Conservation (phyloP, 2,329 filamentous ascomycete genomes). For the Fusarium kyushuense region DNA sequence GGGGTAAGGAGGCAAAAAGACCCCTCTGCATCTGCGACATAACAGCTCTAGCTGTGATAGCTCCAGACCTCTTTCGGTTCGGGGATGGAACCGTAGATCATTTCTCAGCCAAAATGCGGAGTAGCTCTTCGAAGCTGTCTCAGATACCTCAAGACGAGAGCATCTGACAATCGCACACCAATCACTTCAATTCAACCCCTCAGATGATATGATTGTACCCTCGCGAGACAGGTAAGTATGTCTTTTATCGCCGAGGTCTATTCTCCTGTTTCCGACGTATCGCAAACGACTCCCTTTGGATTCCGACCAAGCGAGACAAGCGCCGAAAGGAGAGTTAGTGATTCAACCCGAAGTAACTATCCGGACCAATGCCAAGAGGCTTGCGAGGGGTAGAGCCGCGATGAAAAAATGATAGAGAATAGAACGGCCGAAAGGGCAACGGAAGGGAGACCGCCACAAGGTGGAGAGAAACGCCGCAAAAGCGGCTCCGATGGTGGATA, state of each 20-base stretch:
- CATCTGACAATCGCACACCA: conserved; percentile 13
- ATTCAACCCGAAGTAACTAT: conserved; percentile 8
- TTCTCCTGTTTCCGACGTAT: conserved; percentile 31
- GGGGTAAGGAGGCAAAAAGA: conserved; percentile 7
- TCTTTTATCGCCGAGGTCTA: not conserved
- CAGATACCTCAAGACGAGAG: conserved; percentile 23
- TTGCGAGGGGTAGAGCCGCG: conserved; percentile 16
- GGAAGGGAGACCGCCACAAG: conserved; percentile 20
- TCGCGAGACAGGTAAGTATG: conserved; percentile 8
- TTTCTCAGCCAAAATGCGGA: conserved; percentile 31
- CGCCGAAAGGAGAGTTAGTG: conserved; percentile 14
- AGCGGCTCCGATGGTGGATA: conserved; percentile 35
- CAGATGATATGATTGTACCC: conserved; percentile 16
- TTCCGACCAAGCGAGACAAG: conserved; percentile 20
- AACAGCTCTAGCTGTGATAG: conserved; percentile 5
- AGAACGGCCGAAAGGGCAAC: conserved; percentile 19
- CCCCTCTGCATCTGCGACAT: conserved; percentile 14
- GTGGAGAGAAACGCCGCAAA: conserved; percentile 24
- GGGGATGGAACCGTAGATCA: conserved; percentile 34
- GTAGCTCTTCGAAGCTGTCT: conserved; percentile 35
- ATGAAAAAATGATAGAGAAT: conserved; percentile 9
- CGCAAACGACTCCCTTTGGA: conserved; percentile 19
- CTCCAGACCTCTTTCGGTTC: conserved; percentile 16
- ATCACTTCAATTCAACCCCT: conserved; percentile 14
- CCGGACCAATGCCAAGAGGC: conserved; percentile 11